Evolutionary conservation across 768 basidiomycete genomes (phyloP).

Genomic region (Leccinum broughii): DNA sequence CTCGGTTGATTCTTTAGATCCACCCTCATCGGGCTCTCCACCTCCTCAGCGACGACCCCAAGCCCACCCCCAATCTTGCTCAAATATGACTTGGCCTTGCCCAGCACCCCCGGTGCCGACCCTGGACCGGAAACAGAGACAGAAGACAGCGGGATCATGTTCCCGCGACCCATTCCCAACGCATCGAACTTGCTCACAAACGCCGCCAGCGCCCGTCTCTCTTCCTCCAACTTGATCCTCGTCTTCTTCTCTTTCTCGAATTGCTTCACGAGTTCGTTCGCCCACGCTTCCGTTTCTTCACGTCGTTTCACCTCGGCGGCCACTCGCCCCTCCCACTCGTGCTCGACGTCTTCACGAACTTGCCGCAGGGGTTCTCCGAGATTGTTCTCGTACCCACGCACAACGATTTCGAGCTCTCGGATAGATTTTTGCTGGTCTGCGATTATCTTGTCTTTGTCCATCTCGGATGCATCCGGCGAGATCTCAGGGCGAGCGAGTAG

Average conservation of each 20-base stretch:
- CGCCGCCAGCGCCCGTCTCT: conserved; percentile 72
- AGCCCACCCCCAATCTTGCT: conserved; percentile 30
- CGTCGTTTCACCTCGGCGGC: conserved; percentile 56
- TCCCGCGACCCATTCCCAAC: conserved; percentile 50
- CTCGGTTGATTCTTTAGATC: conserved; percentile 47
- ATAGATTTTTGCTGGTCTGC: conserved; percentile 74
- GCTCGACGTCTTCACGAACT: conserved; percentile 73
- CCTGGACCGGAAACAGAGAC: conserved; percentile 4
- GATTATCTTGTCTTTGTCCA: conserved; percentile 74
- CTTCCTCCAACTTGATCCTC: conserved; percentile 68
- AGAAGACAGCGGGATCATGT: conserved; percentile 33
- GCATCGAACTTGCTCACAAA: conserved; percentile 86
- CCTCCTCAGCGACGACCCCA: conserved; percentile 33
- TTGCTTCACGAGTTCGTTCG: conserved; percentile 68
- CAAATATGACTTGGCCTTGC: conserved; percentile 53
- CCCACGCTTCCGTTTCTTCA: conserved; percentile 76
- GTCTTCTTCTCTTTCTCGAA: conserved; percentile 80
- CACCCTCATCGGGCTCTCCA: conserved; percentile 54
- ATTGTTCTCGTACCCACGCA: conserved; percentile 72
- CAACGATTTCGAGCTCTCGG: conserved; percentile 71
- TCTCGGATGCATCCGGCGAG: conserved; percentile 62
- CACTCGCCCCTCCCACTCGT: conserved; percentile 64
- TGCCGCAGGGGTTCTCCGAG: conserved; percentile 64
- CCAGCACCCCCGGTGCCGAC: conserved; percentile 21
- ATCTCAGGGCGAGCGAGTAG: conserved; percentile 69